These are phyloP conservation scores for Boehmeria nivea DNA, from an alignment of 306 rosid genomes.

Conservation along the genomic window DNA sequence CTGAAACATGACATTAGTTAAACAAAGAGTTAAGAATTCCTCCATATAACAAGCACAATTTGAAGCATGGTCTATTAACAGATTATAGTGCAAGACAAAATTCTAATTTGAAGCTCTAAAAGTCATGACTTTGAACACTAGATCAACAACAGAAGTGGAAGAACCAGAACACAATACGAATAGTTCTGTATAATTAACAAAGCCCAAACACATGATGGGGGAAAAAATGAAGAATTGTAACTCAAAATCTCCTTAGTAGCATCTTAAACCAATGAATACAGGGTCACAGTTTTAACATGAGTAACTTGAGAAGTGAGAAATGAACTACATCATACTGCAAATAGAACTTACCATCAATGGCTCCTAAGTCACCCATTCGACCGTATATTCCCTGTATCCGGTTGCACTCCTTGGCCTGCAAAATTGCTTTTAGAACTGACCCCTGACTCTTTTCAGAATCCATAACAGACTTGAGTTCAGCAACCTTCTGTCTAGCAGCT, in stretches of 20 bases:
- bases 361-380: constrained; percentile 97
- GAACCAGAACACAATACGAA: background rate
- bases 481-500: constrained; percentile 90
- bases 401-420: constrained; percentile 71
- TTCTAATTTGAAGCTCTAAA: background rate
- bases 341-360: constrained; percentile 70
- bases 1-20: constrained; percentile 43
- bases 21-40: constrained; percentile 14
- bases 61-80: background rate
- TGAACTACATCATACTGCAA: background rate
- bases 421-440: constrained; percentile 70
- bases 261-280: background rate
- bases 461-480: constrained; percentile 75
- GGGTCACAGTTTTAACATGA: background rate
- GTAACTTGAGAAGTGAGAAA: constrained; percentile 7
- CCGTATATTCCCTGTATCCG: constrained; percentile 88
- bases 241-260: background rate
- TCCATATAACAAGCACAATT: background rate
- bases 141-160: too few relatives aligned
- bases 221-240: background rate
- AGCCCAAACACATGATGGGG: background rate
- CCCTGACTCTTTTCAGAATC: constrained; percentile 97
- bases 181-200: background rate
- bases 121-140: background rate
- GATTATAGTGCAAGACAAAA: background rate